phyloP scores from a whole-genome alignment of 148 eudicot species.

The Chenopodium formosanum region DNA sequence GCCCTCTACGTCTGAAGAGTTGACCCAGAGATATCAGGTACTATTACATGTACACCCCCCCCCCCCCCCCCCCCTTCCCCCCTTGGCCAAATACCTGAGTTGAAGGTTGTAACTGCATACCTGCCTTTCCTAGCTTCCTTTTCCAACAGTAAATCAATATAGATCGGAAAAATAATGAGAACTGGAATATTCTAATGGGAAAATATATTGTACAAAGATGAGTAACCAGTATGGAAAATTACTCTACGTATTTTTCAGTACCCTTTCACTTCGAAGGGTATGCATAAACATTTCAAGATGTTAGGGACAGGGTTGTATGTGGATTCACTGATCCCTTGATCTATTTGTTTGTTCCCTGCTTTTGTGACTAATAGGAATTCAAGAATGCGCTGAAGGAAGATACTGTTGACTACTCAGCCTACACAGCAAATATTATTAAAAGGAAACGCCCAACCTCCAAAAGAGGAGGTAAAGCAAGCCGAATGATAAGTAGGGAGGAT shows the following conservation, averaged over 20 bases:
- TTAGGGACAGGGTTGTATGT: background rate
- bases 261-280: background rate
- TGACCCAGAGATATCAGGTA: slow-evolving; percentile 92
- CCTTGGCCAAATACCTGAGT: background rate
- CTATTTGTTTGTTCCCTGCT: background rate
- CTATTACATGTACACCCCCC: background rate
- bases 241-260: background rate
- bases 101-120: background rate
- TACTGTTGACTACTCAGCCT: slow-evolving; percentile 84
- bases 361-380: slow-evolving; percentile 52
- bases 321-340: background rate
- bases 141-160: background rate
- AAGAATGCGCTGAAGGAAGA: slow-evolving; percentile 91
- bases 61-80: background rate
- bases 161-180: background rate
- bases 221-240: background rate
- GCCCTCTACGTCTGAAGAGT: slow-evolving; percentile 65
- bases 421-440: slow-evolving; percentile 88
- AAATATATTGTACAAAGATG: background rate
- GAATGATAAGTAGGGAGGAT: slow-evolving; percentile 36
- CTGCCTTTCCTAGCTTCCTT: background rate
- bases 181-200: background rate
- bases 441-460: slow-evolving; percentile 69
- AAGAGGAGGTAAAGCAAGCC: slow-evolving; percentile 54
- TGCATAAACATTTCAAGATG: background rate